Evolutionary conservation across 2,329 filamentous ascomycete genomes (phyloP).

Genomic region (Neonectria neomacrospora): DNA sequence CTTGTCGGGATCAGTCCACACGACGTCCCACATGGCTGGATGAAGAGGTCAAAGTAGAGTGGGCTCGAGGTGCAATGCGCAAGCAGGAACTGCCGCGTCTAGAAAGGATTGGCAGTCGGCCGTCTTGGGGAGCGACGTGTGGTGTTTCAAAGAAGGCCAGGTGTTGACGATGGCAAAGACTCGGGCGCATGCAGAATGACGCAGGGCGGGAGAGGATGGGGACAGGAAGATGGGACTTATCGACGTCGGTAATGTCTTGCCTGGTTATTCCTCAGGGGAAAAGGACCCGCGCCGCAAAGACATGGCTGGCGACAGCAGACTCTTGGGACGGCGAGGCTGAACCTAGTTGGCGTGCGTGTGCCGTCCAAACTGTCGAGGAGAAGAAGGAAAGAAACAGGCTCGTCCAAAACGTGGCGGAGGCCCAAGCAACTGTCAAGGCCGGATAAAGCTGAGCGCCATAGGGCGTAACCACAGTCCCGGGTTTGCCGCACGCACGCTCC

Average conservation of each 20-base stretch:
- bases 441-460: not conserved
- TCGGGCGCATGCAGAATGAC: not conserved
- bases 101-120: not conserved
- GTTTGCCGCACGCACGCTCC: not conserved
- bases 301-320: not conserved
- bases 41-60: not conserved
- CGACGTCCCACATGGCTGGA: constrained; percentile 65
- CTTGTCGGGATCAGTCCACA: constrained; percentile 65
- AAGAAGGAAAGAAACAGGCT: not conserved
- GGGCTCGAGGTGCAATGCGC: no score
- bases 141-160: not conserved
- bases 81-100: not conserved
- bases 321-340: not conserved
- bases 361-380: not conserved
- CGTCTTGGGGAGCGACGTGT: not conserved
- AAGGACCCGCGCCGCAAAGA: not conserved
- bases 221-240: not conserved
- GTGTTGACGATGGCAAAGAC: not conserved
- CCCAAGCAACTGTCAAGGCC: not conserved
- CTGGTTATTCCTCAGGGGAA: not conserved
- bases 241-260: no score
- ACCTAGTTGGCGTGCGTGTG: not conserved
- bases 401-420: not conserved
- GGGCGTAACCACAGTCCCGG: not conserved
- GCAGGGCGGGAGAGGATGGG: not conserved